These are phyloP conservation scores for Schwanniomyces yamadae DNA, from an alignment of 805 yeast genomes.

Conservation along the genomic window DNA sequence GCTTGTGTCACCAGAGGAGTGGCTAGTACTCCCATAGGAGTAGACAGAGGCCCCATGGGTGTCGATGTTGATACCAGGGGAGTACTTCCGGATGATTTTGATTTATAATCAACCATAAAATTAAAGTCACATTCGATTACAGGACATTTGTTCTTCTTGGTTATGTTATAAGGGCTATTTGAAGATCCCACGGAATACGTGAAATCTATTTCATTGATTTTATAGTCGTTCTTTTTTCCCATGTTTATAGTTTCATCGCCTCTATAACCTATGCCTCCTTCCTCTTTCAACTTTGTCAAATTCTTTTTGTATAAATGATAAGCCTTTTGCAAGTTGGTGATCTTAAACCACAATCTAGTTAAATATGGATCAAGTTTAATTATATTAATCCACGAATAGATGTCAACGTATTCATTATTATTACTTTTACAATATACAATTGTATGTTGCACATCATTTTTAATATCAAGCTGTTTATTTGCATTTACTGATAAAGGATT, in stretches of 20 bases:
- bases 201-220: constrained; percentile 26
- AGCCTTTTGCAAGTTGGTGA: constrained; percentile 39
- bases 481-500: constrained; percentile 12
- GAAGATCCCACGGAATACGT: constrained; percentile 15
- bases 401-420: constrained; percentile 15
- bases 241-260: constrained; percentile 1
- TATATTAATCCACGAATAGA: constrained; percentile 40
- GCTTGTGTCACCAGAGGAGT: too few relatives aligned
- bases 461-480: constrained; percentile 13
- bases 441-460: constrained; percentile 16
- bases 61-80: neutral
- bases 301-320: constrained; percentile 37
- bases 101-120: constrained; percentile 28
- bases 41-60: neutral
- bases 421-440: constrained; percentile 1
- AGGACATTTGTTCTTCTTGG: constrained; percentile 28
- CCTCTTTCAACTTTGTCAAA: constrained; percentile 7
- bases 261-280: constrained; percentile 1
- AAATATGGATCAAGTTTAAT: constrained; percentile 40
- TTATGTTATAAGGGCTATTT: neutral
- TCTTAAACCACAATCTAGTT: constrained; percentile 40
- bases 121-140: constrained; percentile 42
- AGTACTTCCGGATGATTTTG: constrained; percentile 1
- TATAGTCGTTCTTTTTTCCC: constrained; percentile 10
- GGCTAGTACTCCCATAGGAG: neutral